Conservation (phyloP, 1,139 yeast genomes). For the Saccharomyces pastorianus region DNA sequence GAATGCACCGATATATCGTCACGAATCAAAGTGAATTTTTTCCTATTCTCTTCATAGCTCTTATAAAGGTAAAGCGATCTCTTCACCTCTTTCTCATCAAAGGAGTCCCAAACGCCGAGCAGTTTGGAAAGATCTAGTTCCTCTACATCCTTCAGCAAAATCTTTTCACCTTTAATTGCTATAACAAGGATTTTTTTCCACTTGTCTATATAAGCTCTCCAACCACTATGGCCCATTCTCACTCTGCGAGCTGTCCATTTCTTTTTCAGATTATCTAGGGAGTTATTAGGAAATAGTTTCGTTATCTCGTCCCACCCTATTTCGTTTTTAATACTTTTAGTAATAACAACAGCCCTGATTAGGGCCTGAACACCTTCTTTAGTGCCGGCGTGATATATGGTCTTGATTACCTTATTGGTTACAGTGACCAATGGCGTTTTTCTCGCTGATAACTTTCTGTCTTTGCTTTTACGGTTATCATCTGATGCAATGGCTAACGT, state of each 20-base stretch:
- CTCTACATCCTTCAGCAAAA: slow-evolving; percentile 28
- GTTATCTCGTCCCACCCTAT: slow-evolving; percentile 29
- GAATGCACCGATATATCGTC: slow-evolving; percentile 7
- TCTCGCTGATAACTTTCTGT: neutral
- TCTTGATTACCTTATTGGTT: neutral
- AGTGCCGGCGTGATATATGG: slow-evolving; percentile 16
- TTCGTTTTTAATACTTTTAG: slow-evolving; percentile 30
- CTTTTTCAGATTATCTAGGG: slow-evolving; percentile 27
- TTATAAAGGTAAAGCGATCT: slow-evolving; percentile 19
- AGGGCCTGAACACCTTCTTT: slow-evolving; percentile 24
- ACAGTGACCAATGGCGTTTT: neutral
- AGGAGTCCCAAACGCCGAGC: slow-evolving; percentile 24
- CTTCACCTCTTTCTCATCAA: slow-evolving; percentile 14
- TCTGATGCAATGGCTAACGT: neutral
- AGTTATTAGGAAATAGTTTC: slow-evolving; percentile 27
- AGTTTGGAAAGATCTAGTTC: slow-evolving; percentile 21
- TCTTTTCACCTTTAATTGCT: slow-evolving; percentile 26
- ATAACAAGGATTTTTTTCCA: slow-evolving; percentile 28
- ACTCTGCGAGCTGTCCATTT: slow-evolving; percentile 29
- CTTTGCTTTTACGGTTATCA: neutral
- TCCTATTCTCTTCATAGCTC: slow-evolving; percentile 22
- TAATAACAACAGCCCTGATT: slow-evolving; percentile 27
- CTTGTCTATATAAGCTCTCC: slow-evolving; percentile 28
- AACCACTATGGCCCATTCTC: slow-evolving; percentile 29
- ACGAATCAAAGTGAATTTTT: slow-evolving; percentile 21